Base-by-base conservation (phyloP, 1,284 basidiomycete species). In the Clitocybe nebularis region DNA sequence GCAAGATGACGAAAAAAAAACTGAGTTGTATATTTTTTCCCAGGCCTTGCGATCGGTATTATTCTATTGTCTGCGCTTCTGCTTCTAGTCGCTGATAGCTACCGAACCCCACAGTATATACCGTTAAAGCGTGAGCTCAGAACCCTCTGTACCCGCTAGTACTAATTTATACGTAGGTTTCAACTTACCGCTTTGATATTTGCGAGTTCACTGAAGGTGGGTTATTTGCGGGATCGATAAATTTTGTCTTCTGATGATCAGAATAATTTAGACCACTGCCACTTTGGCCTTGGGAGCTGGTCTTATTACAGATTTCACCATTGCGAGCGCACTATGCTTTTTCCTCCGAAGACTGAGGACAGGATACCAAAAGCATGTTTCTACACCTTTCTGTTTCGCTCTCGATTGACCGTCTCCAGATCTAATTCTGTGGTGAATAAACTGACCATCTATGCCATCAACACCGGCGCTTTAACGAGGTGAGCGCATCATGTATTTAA, bases 291-390 rank as follows among this genome's bases (percentile, higher is more conserved):
- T 81, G 3, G 66, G 60, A 13, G 48, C 72, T 1, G 70, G 73
- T 2, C 67, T 72, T 25, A 39, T 63, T 1, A 72, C 72, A 3
- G 79, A 81, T 52, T 52, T 74, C 3, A 42, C 68, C 32, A 77
- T 71, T 13, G 72, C 79, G 2, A 52, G 50, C 0, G 56, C 75
- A 1, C 66, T 81, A 16, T 77, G 71, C 45, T 78, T 59, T 50
- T 80, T 74, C 60, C 61, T 81, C 46, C 69, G 71, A 38, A 63
- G 55, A 36, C 66, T 81, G 47, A 67, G 73, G 19, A 77, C 72
- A 3, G 72, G 73, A 5, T 63, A 67, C 48, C 48, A 61, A 21
- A 58, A 69, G 73, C 69, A 32, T 44, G 41, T 67, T 59, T 24
- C 8, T 13, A 5, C 16, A n/a, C 14, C 16, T 16, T 34, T 2